Evolutionary conservation across 306 rosid genomes (phyloP).

Genomic region (Cucurbita pepo): DNA sequence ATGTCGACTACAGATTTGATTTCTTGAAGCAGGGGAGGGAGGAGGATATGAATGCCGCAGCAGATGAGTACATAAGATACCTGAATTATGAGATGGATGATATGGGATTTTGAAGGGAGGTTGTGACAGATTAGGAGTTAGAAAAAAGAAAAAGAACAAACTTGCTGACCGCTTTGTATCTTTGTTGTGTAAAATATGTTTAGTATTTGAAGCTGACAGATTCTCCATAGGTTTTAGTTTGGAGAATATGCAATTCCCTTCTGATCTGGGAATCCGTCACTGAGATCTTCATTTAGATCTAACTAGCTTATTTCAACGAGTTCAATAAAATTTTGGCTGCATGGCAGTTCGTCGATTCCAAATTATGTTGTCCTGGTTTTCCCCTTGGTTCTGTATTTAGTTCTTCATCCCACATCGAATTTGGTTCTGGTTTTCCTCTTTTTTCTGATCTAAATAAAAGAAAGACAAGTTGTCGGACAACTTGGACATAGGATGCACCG

Average conservation of each 20-base stretch:
- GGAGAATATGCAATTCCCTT: conserved; percentile 16
- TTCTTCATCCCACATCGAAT: too few relatives aligned
- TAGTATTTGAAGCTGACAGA: conserved; percentile 8
- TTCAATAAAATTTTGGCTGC: background rate
- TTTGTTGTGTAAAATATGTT: background rate
- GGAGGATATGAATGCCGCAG: conserved; percentile 9
- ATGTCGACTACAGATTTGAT: conserved; percentile 37
- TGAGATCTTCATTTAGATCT: background rate
- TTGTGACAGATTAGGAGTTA: background rate
- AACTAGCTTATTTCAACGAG: background rate
- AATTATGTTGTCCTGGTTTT: too few relatives aligned
- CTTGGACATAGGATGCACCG: too few relatives aligned
- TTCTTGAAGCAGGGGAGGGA: conserved; percentile 35
- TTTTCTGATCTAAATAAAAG: too few relatives aligned
- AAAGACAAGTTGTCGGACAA: too few relatives aligned
- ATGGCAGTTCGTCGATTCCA: background rate
- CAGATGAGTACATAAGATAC: conserved; percentile 19
- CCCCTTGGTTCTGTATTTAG: too few relatives aligned
- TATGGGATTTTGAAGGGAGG: conserved; percentile 4
- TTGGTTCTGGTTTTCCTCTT: too few relatives aligned
- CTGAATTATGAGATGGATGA: conserved; percentile 12
- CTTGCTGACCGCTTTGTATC: background rate
- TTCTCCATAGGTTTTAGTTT: conserved; percentile 40
- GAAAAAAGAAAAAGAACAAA: background rate
- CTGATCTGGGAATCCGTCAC: background rate